phyloP scores from a whole-genome alignment of 2,329 filamentous ascomycete species.

The Clonostachys solani region DNA sequence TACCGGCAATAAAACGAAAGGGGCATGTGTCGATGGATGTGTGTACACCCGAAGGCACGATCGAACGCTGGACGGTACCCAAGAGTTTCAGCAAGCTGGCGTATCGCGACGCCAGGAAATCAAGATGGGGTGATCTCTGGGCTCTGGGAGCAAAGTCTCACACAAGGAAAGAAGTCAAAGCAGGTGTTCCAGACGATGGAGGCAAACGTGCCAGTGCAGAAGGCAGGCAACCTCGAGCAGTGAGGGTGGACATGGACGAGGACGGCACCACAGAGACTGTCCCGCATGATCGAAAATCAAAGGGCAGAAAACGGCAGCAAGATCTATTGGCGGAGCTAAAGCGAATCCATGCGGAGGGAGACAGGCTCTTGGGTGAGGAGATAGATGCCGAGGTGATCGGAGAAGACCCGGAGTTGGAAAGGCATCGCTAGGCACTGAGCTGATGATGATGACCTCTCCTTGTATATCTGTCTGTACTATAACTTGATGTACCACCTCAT shows the following conservation, averaged over 20 bases:
- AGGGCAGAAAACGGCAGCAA: conserved; percentile 15
- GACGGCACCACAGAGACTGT: conserved; percentile 28
- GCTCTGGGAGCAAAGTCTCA: conserved; percentile 89
- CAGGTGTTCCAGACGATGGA: conserved; percentile 43
- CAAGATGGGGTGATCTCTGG: conserved; percentile 91
- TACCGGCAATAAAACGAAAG: conserved; percentile 79
- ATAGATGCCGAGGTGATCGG: conserved; percentile 21
- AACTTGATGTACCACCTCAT: too few species aligned
- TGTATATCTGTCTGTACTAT: too few species aligned
- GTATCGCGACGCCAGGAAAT: conserved; percentile 90
- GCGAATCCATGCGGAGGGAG: conserved; percentile 23
- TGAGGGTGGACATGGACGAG: conserved; percentile 16
- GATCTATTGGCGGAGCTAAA: conserved; percentile 34
- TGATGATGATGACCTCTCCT: background rate
- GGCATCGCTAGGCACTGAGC: background rate
- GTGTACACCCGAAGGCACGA: conserved; percentile 78
- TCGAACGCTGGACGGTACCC: conserved; percentile 93
- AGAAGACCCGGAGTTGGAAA: conserved; percentile 2
- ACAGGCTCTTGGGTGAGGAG: conserved; percentile 19
- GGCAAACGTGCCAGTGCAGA: conserved; percentile 18
- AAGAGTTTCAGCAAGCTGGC: conserved; percentile 75
- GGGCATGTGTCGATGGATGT: conserved; percentile 88
- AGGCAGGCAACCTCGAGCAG: conserved; percentile 27
- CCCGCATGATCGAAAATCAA: conserved; percentile 18
- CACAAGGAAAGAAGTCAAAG: conserved; percentile 53